Base-by-base conservation (phyloP, 495 filamentous ascomycete species). In the Cercophora newfieldiana region DNA sequence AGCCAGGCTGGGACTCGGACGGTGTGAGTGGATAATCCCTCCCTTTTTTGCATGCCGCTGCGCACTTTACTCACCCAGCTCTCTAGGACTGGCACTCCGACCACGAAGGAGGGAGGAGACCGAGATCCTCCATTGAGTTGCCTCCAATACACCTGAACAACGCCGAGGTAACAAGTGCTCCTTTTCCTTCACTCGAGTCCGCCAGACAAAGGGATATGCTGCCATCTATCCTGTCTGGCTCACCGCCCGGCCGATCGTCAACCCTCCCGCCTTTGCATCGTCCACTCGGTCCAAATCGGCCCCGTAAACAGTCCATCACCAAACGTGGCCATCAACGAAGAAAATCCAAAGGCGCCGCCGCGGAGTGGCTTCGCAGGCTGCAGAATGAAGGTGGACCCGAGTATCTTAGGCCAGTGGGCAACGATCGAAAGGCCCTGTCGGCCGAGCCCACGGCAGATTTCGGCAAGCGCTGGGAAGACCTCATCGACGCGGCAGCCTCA, bases 381-480 rank as follows among this genome's bases (percentile, higher is more conserved):
- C 81, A 83, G 49, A 81, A 82, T 66, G 80, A 81, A 19, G 68
- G 59, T 50, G 63, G 61, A 19, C 37, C 64, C 14, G 79, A 83
- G 28, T 71, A 74, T 12, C 80, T 91, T 65, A 83, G 90, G 67
- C 85, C 88, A 10, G 93, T 90, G 69, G 85, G 89, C 33, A 85
- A 87, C 65, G 90, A 91, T 64, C 84, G 92, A 57, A 96, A 96
- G 75, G 91, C 91, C 24, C 85, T 88, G 66, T 96, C 92, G 2
- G 91, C 91, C 25, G 93, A 96, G 75, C 92, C 93, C 18, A 83
- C 88, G 30, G 87, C 85, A 67, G 86, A 89, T 51, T 91, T 89
- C 75, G 91, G 92, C 48, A 94, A 93, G 80, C 84, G 93, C 71
- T 97, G 93, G 93, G 92, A 96, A 77, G 93, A 97, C 76, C 78